Conservation (phyloP, 1,284 basidiomycete genomes). For the Moesziomyces sp. region DNA sequence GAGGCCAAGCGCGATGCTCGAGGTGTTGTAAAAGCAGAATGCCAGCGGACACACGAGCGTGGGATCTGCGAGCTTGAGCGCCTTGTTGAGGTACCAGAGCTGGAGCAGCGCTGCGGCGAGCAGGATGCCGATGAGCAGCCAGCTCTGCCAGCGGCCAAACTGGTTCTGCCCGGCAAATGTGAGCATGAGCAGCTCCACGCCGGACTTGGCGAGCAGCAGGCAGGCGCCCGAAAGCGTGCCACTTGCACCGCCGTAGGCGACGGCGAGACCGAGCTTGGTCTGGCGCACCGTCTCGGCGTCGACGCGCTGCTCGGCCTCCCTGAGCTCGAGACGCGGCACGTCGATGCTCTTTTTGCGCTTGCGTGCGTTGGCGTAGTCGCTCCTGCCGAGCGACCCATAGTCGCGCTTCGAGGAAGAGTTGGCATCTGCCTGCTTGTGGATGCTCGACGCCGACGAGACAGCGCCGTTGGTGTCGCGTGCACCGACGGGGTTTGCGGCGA, state of each 20-base stretch:
- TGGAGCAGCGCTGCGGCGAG: slow-evolving; percentile 77
- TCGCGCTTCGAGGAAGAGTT: slow-evolving; percentile 16
- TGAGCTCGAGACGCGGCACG: slow-evolving; percentile 40
- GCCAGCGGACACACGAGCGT: slow-evolving; percentile 92
- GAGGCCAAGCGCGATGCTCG: slow-evolving; percentile 74
- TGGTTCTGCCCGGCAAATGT: slow-evolving; percentile 81
- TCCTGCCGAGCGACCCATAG: slow-evolving; percentile 40
- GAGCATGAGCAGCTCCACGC: slow-evolving; percentile 86
- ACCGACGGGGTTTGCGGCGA: neutral
- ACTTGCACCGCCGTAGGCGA: slow-evolving; percentile 88
- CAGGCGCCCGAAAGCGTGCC: slow-evolving; percentile 95
- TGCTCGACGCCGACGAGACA: neutral
- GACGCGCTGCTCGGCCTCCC: slow-evolving; percentile 29
- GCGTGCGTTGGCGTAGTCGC: slow-evolving; percentile 9
- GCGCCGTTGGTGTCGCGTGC: neutral
- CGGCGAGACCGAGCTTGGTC: slow-evolving; percentile 78
- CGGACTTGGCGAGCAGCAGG: slow-evolving; percentile 91
- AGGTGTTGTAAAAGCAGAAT: slow-evolving; percentile 95
- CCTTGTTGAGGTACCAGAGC: slow-evolving; percentile 93
- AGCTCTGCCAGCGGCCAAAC: slow-evolving; percentile 82
- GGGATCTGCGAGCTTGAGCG: slow-evolving; percentile 77
- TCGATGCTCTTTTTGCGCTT: slow-evolving; percentile 36
- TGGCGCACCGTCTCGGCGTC: slow-evolving; percentile 36
- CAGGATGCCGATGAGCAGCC: slow-evolving; percentile 79
- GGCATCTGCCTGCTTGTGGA: slow-evolving; percentile 3